Conservation (phyloP, 441 rosid species). For the Aleurites moluccanus region DNA sequence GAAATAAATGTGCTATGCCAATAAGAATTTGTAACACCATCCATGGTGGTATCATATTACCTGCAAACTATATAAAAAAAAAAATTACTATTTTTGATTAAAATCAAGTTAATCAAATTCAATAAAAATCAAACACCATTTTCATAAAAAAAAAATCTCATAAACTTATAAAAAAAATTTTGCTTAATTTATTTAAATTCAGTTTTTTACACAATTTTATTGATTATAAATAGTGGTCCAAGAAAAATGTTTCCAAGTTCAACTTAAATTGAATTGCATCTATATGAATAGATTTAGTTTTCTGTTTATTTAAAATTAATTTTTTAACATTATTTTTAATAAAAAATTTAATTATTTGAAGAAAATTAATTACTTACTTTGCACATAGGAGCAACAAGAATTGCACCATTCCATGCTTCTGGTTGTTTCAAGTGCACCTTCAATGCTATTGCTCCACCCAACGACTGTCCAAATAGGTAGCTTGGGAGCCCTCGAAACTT, state of each 20-base stretch:
- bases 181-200: no score
- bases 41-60: slow-evolving; percentile 71
- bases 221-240: no score
- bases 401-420: slow-evolving; percentile 77
- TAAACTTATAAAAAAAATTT: no score
- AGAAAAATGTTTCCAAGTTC: no score
- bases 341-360: no score
- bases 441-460: slow-evolving; percentile 94
- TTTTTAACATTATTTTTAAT: no score
- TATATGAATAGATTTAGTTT: no score
- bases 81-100: not conserved
- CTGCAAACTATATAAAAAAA: slow-evolving; percentile 61
- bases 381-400: slow-evolving; percentile 96
- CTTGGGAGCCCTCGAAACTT: slow-evolving; percentile 50
- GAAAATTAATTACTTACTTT: slow-evolving; percentile 50
- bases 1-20: slow-evolving; percentile 66
- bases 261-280: no score
- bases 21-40: slow-evolving; percentile 54
- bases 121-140: no score
- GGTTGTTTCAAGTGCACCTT: slow-evolving; percentile 88
- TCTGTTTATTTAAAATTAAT: no score
- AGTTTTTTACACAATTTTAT: no score
- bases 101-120: not conserved
- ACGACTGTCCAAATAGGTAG: slow-evolving; percentile 82
- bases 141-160: no score